phyloP scores from a whole-genome alignment of 805 yeast species.

The Jamesozyma piceae region DNA sequence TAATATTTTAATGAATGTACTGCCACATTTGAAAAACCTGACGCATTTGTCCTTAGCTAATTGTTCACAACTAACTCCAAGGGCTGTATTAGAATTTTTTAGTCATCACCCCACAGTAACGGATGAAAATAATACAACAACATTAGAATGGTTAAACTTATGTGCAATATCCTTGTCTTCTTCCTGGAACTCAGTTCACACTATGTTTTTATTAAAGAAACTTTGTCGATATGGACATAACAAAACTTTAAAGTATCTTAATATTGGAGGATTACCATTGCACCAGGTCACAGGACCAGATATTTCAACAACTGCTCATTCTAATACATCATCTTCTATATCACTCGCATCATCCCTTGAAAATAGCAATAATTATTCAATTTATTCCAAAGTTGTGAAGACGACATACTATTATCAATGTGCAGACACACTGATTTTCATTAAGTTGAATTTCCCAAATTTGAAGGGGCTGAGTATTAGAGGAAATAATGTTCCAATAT shows the following conservation, averaged over 20 bases:
- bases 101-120: slow-evolving; percentile 59
- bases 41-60: slow-evolving; percentile 66
- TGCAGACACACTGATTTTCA: slow-evolving; percentile 30
- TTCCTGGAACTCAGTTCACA: slow-evolving; percentile 43
- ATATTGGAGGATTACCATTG: slow-evolving; percentile 59
- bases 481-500: slow-evolving; percentile 29
- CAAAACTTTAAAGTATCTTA: slow-evolving; percentile 36
- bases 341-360: slow-evolving; percentile 7
- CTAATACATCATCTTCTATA: slow-evolving; percentile 4
- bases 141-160: slow-evolving; percentile 57
- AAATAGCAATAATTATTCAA: not conserved
- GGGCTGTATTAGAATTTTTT: slow-evolving; percentile 60
- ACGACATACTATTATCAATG: slow-evolving; percentile 24
- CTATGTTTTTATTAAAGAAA: slow-evolving; percentile 36
- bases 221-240: slow-evolving; percentile 32
- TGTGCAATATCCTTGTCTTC: slow-evolving; percentile 60
- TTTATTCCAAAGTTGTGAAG: slow-evolving; percentile 8
- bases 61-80: slow-evolving; percentile 60
- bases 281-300: slow-evolving; percentile 19
- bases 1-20: slow-evolving; percentile 39
- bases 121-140: slow-evolving; percentile 31
- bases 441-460: slow-evolving; percentile 33
- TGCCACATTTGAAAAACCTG: slow-evolving; percentile 50
- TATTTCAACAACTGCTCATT: slow-evolving; percentile 8
- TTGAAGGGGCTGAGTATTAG: slow-evolving; percentile 32